Percentiles rank a stretch among this genome's conserved stretches.
These are phyloP conservation scores for Alternaria triticimaculans DNA, from an alignment of 2,329 filamentous ascomycete genomes.

Conservation along the genomic window DNA sequence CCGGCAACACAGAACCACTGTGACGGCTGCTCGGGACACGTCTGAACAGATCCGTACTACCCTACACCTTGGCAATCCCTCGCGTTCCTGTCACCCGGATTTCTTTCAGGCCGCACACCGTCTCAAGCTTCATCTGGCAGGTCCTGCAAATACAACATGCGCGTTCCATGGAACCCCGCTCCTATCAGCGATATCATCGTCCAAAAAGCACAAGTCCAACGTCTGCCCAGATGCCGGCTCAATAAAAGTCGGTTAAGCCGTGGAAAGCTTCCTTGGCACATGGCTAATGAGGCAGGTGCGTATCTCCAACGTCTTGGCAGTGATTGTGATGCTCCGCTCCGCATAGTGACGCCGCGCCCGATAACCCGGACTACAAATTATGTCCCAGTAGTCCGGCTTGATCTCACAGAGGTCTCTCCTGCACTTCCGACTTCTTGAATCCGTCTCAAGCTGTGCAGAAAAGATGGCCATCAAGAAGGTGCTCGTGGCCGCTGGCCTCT, in stretches of 20 bases:
- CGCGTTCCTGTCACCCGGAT: slow-evolving; percentile 8
- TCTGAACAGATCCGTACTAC: background rate
- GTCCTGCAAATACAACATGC: slow-evolving; percentile 22
- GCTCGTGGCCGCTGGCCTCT: slow-evolving; percentile 31
- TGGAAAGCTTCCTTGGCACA: slow-evolving; percentile 32
- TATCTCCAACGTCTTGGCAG: slow-evolving; percentile 18
- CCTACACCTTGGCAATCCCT: slow-evolving; percentile 11
- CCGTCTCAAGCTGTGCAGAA: slow-evolving; percentile 4
- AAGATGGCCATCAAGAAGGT: slow-evolving; percentile 38
- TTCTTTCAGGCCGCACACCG: slow-evolving; percentile 3
- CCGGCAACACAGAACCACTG: background rate
- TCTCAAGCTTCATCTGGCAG: slow-evolving; percentile 27
- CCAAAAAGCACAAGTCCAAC: slow-evolving; percentile 21
- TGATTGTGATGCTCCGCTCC: slow-evolving; percentile 17
- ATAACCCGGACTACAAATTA: slow-evolving; percentile 23
- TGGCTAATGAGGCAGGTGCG: slow-evolving; percentile 26
- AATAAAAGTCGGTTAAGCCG: slow-evolving; percentile 27
- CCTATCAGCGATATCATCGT: slow-evolving; percentile 21
- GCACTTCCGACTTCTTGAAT: slow-evolving; percentile 5
- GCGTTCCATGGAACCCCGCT: slow-evolving; percentile 18
- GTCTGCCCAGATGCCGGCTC: slow-evolving; percentile 19
- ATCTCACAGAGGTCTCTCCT: slow-evolving; percentile 7
- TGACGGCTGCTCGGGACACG: background rate
- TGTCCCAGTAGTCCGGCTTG: slow-evolving; percentile 10
- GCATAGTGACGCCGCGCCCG: slow-evolving; percentile 20